Evolutionary conservation across 2,329 filamentous ascomycete genomes (phyloP), one percentile per base, ranked within the genome.

Genomic region (Fusarium proliferatum): DNA sequence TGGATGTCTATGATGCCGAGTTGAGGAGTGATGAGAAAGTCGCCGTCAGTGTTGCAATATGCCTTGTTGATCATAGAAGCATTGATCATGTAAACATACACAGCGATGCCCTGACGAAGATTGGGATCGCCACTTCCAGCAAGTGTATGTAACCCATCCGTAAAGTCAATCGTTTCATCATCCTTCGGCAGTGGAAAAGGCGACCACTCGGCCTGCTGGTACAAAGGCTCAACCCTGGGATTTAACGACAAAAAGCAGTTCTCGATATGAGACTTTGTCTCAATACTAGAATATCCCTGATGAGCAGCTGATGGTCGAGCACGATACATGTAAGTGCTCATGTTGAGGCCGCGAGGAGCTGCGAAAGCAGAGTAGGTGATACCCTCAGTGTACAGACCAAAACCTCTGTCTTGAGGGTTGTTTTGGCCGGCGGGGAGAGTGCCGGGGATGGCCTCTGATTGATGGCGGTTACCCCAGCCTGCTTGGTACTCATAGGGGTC

Each of bases 361-460:
- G 68, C 68, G 43, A 71, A 71, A 8, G 68, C 56, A 26, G 67
- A 71, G 55, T 70, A 71, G n/a, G 68, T 71, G 21, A 71, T 70
- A 4, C 68, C 68, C n/a, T 71, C 68, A 9, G 68, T 71, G 28
- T 71, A 71, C 17, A 71, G 16, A 8, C 68, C 68, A 10, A 70
- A 61, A 1, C 68, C 68, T 12, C 66, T 52, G 9, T 71, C 68
- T 3, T 70, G 68, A 0, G 67, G 66, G 19, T 71, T 71, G n/a
- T 71, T 70, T 11, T 71, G 67, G 5, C 49, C 68, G 6, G 49
- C 26, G 5, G 68, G 68, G 3, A 71, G 30, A 4, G 61, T 48
- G 0, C 68, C 66, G 7, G 68, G 66, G 10, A 71, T 70, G 8
- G 70, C 61, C 15, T 71, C 68, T 13, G 68, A 71, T 12, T 71